Evolutionary conservation across 202 grass and related monocot genomes (phyloP), one percentile per base, ranked within the genome.

Genomic region (Eragrostis tef): DNA sequence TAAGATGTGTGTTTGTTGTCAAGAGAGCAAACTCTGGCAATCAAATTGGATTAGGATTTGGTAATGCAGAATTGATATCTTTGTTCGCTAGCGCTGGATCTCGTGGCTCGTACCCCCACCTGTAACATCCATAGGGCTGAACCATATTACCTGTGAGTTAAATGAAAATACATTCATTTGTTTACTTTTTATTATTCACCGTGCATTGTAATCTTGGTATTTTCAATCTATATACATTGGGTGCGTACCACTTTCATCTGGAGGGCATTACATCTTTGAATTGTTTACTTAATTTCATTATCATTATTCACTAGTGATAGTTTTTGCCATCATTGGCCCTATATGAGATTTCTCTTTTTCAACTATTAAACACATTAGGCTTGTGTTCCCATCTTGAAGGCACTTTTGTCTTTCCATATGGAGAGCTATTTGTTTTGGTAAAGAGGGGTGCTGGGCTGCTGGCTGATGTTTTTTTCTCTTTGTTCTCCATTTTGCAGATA

Each of bases 401-500:
- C 6, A 57, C 1, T 12, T 48, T 57, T 26, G 39, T 57, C 0
- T 57, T 78, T 48, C 73, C 25, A 56, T 78, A 12, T 66, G 34
- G 34, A 82, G 78, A 77, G 73, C 19, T 83, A 60, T 79, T 79
- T 43, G 0, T 63, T 63, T 39, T 70, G 22, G 31, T 69, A 88
- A 75, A 34, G 57, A 77, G 58, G 64, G 25, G 44, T 57, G 19
- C 31, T 71, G 58, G 64, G 25, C 34, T 57, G 19, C 31, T 71
- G 46, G 13, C 19, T 71, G 56, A 81, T 58, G 0, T 26, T 52
- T 75, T 53, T 39, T 39, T 16, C 14, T 71, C 80, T 66, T 7
- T 59, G 17, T 52, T 39, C 29, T 84, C 56, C 19, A 31, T 67
- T 82, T 73, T 81, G 76, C 86, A 93, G 91, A 93, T 93, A 86